A percentile compares a stretch with the other conserved stretches of the same genome.
Evolutionary conservation across 2,329 filamentous ascomycete species (phyloP).

Genomic region (Hymenoscyphus fraxineus): DNA sequence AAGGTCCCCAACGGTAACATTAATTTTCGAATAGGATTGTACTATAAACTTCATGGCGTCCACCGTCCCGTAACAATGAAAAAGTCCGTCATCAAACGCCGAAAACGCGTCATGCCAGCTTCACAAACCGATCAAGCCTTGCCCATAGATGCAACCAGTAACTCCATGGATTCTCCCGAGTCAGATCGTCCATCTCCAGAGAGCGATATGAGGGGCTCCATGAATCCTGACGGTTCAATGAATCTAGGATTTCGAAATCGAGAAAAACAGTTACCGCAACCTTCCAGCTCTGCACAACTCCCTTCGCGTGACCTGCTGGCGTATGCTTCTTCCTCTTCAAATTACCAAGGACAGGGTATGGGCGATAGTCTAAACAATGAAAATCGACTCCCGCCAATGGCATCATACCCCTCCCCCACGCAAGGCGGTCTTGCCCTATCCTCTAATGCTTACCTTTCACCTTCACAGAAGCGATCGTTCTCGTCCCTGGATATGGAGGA

Average conservation of each 20-base stretch:
- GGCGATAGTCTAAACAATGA: constrained; percentile 49
- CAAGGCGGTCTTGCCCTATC: constrained; percentile 57
- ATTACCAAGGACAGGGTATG: constrained; percentile 22
- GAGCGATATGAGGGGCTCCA: constrained; percentile 43
- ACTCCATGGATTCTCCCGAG: constrained; percentile 33
- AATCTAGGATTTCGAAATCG: constrained; percentile 56
- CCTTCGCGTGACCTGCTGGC: constrained; percentile 44
- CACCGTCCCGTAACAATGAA: constrained; percentile 98
- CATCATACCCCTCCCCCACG: constrained; percentile 33
- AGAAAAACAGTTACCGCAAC: constrained; percentile 34
- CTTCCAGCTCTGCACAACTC: constrained; percentile 14
- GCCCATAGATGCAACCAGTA: constrained; percentile 44
- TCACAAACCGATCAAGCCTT: constrained; percentile 43
- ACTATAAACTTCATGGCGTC: constrained; percentile 88
- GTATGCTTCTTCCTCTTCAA: constrained; percentile 37
- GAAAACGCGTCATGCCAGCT: constrained; percentile 90
- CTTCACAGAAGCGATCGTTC: constrained; percentile 64
- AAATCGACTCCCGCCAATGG: constrained; percentile 53
- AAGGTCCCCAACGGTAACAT: constrained; percentile 7
- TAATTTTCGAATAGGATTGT: constrained; percentile 60
- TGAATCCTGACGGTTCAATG: constrained; percentile 62
- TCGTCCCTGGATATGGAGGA: constrained; percentile 55
- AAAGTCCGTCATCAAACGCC: constrained; percentile 91
- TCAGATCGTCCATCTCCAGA: constrained; percentile 33
- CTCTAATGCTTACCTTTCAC: constrained; percentile 56